Evolutionary conservation across 768 basidiomycete species (phyloP).

Genomic region (Saitozyma sp.): DNA sequence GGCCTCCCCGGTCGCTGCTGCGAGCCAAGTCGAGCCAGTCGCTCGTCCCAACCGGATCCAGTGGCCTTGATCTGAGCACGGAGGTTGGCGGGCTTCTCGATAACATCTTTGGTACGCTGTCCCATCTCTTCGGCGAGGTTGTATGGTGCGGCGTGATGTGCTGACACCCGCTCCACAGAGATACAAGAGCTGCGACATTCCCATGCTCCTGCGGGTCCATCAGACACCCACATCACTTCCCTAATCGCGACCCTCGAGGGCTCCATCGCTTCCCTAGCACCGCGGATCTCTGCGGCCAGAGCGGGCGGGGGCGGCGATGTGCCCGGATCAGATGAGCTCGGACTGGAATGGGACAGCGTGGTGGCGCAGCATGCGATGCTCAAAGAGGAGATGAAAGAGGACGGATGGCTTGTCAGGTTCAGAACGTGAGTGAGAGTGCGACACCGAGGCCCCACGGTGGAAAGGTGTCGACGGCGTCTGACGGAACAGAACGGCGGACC

Average conservation of each 20-base stretch:
- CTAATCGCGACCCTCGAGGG: conserved; percentile 58
- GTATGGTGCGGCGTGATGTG: no score
- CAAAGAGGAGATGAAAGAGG: conserved; percentile 90
- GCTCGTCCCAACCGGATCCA: no score
- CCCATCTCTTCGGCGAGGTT: no score
- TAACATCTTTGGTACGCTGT: no score
- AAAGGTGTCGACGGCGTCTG: background rate
- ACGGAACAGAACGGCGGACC: conserved; percentile 67
- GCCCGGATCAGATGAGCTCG: conserved; percentile 56
- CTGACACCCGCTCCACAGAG: conserved; percentile 57
- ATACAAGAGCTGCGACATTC: conserved; percentile 91
- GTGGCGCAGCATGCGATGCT: conserved; percentile 77
- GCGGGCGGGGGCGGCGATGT: conserved; percentile 59
- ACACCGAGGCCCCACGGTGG: background rate
- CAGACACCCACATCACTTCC: conserved; percentile 66
- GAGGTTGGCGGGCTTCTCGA: no score
- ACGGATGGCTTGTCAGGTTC: conserved; percentile 95
- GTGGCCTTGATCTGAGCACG: no score
- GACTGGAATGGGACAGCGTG: conserved; percentile 77
- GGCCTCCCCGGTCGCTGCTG: no score
- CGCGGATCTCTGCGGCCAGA: conserved; percentile 46
- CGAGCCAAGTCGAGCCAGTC: no score
- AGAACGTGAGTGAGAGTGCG: conserved; percentile 58
- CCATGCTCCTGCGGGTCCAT: conserved; percentile 59
- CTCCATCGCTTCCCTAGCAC: background rate